phyloP scores from a whole-genome alignment of 2,329 filamentous ascomycete species.

The Botrytis aclada region DNA sequence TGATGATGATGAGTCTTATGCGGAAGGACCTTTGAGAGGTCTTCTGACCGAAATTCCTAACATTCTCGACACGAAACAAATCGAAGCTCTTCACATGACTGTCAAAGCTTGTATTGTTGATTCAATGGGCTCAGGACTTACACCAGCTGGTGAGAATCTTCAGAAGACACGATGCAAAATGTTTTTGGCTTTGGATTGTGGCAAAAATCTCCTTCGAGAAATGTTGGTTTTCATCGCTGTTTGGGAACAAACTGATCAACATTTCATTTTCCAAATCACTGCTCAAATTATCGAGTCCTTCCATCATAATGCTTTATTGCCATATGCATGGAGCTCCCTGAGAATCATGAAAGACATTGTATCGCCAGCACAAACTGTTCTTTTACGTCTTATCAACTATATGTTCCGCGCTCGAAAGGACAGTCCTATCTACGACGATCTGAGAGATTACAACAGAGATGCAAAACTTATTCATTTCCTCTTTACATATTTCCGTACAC shows the following conservation, averaged over 20 bases:
- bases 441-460: conserved; percentile 54
- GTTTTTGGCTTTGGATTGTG: conserved; percentile 83
- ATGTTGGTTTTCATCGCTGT: conserved; percentile 94
- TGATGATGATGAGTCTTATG: conserved; percentile 75
- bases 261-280: conserved; percentile 94
- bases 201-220: conserved; percentile 83
- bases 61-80: conserved; percentile 90
- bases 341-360: conserved; percentile 94
- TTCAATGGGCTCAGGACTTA: conserved; percentile 67
- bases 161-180: conserved; percentile 89
- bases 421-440: conserved; percentile 44
- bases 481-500: conserved; percentile 86
- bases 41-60: conserved; percentile 91
- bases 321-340: conserved; percentile 88
- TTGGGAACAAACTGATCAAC: conserved; percentile 91
- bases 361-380: conserved; percentile 88
- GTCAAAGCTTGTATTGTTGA: conserved; percentile 93
- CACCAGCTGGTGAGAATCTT: conserved; percentile 71
- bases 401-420: conserved; percentile 67
- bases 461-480: conserved; percentile 77
- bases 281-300: conserved; percentile 94
- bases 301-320: conserved; percentile 82
- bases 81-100: conserved; percentile 95
- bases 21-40: conserved; percentile 75
- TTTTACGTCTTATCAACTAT: conserved; percentile 85